These are phyloP conservation scores for Starmera stellimalicola DNA, from an alignment of 1,139 yeast species.

Conservation along the genomic window DNA sequence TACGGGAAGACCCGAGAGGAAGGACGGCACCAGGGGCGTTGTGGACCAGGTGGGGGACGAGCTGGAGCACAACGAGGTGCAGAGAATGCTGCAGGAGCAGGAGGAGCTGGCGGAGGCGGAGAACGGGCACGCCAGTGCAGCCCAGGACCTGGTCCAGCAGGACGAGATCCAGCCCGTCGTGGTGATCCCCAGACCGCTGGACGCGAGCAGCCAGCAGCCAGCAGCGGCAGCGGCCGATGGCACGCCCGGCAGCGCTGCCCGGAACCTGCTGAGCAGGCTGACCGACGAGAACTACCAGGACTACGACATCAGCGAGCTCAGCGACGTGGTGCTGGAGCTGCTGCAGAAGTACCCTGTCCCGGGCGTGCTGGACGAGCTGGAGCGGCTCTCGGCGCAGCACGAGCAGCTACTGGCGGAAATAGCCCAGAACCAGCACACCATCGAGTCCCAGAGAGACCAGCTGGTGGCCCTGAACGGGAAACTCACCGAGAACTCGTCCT, in stretches of 20 bases:
- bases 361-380: slow-evolving; percentile 20
- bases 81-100: slow-evolving; percentile 2
- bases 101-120: too few relatives aligned
- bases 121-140: slow-evolving; percentile 6
- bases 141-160: background rate
- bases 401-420: slow-evolving; percentile 18
- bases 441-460: slow-evolving; percentile 20
- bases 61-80: slow-evolving; percentile 14
- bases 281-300: slow-evolving; percentile 15
- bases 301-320: slow-evolving; percentile 23
- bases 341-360: slow-evolving; percentile 20
- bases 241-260: slow-evolving; percentile 15
- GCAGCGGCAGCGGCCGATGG: background rate
- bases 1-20: slow-evolving; percentile 14
- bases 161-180: slow-evolving; percentile 13
- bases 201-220: slow-evolving; percentile 1
- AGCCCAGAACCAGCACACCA: slow-evolving; percentile 22
- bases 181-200: slow-evolving; percentile 10
- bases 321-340: slow-evolving; percentile 22
- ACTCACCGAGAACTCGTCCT: slow-evolving; percentile 10
- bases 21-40: slow-evolving; percentile 17
- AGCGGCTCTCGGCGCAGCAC: slow-evolving; percentile 15
- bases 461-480: slow-evolving; percentile 15
- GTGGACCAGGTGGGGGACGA: slow-evolving; percentile 17
- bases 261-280: slow-evolving; percentile 13